A percentile compares a stretch with the other conserved stretches of the same genome.
These are phyloP conservation scores for Micromonas pusilla DNA, from an alignment of 139 green algal species.

Conservation along the genomic window DNA sequence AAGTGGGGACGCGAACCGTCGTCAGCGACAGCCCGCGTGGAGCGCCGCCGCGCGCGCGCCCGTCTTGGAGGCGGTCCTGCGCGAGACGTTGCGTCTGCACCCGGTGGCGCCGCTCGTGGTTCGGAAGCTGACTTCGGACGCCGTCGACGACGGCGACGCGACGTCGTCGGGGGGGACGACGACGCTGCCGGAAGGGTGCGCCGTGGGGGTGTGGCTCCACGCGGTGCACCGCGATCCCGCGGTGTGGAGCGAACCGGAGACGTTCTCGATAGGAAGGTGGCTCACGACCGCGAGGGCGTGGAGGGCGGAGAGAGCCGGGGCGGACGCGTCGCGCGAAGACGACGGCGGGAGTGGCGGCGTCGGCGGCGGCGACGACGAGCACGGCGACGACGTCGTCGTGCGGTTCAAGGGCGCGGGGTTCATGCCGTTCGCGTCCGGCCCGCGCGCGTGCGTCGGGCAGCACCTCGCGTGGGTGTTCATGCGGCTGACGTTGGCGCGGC, in stretches of 20 bases:
- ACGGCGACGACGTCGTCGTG: not conserved
- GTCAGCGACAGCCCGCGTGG: not conserved
- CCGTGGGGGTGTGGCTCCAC: conserved; percentile 13
- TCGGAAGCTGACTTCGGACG: not conserved
- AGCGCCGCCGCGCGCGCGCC: not conserved
- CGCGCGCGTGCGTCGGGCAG: conserved; percentile 59
- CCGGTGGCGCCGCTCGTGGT: conserved; percentile 19
- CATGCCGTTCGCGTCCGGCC: conserved; percentile 50
- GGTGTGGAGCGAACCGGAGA: not conserved
- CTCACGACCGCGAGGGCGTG: not conserved
- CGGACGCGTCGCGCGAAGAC: not conserved
- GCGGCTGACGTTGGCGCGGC: conserved; percentile 40
- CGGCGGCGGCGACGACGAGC: not conserved
- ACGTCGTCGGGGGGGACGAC: not conserved
- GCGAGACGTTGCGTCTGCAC: conserved; percentile 17
- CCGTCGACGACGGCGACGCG: not conserved
- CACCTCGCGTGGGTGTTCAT: conserved; percentile 54
- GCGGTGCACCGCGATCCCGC: conserved; percentile 5
- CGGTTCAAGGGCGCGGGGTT: conserved; percentile 28
- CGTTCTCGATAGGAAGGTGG: not conserved
- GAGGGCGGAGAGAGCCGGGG: not conserved
- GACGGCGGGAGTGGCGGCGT: not conserved
- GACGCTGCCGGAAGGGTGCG: not conserved
- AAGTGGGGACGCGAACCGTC: too few species aligned
- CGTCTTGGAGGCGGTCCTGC: not conserved